Conservation (phyloP, 2,329 filamentous ascomycete species). For the Cladosporium sp. region DNA sequence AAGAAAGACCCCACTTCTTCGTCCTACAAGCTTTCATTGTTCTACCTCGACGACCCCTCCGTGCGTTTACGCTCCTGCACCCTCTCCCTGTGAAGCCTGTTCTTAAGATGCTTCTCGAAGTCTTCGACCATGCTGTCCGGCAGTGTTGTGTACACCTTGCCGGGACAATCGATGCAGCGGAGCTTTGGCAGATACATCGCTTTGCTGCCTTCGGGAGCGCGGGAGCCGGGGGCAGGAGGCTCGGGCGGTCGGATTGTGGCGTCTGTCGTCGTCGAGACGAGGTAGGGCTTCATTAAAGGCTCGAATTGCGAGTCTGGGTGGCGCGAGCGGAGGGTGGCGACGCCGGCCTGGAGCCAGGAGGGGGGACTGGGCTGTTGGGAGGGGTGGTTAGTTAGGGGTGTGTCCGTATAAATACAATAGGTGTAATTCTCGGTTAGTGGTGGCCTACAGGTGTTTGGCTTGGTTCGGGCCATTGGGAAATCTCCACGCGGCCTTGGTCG, state of each 20-base stretch:
- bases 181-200: slow-evolving; percentile 87
- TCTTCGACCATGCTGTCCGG: slow-evolving; percentile 81
- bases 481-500: slow-evolving; percentile 59
- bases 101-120: slow-evolving; percentile 89
- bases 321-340: slow-evolving; percentile 63
- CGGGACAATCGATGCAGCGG: slow-evolving; percentile 84
- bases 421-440: background rate
- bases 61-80: slow-evolving; percentile 20
- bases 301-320: slow-evolving; percentile 85
- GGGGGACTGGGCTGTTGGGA: slow-evolving; percentile 69
- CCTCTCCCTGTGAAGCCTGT: slow-evolving; percentile 59
- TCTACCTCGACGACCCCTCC: background rate
- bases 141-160: slow-evolving; percentile 88
- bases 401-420: background rate
- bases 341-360: slow-evolving; percentile 73
- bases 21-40: too few species aligned
- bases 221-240: slow-evolving; percentile 38
- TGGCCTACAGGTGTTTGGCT: slow-evolving; percentile 61
- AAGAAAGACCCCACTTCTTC: too few species aligned
- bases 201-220: slow-evolving; percentile 61
- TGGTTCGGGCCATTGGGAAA: slow-evolving; percentile 55
- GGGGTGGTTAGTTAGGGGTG: slow-evolving; percentile 11
- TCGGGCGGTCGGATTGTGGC: slow-evolving; percentile 28
- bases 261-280: slow-evolving; percentile 69
- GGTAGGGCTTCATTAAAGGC: slow-evolving; percentile 83